Percentiles rank a stretch among this genome's conserved stretches.
Evolutionary conservation across 23 red algal species (phyloP).

Genomic region (Gracilariopsis chorda): DNA sequence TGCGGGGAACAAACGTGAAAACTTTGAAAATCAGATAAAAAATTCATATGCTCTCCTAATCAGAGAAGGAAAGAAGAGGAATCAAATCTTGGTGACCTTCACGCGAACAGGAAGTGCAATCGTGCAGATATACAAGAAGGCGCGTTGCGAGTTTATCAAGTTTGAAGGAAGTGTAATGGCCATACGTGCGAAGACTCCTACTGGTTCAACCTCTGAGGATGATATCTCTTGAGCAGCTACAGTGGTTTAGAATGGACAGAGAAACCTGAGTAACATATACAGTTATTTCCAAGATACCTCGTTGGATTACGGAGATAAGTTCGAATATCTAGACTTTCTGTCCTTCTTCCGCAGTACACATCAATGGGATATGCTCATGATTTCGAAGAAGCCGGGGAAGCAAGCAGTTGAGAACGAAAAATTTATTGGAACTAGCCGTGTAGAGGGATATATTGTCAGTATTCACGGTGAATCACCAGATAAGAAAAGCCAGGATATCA

Average conservation of each 20-base stretch:
- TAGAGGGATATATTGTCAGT: too few relatives aligned
- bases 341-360: slow-evolving; percentile 2
- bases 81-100: not conserved
- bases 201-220: slow-evolving; percentile 3
- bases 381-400: not conserved
- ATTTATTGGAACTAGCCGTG: too few relatives aligned
- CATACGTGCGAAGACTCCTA: not conserved
- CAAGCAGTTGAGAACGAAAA: too few relatives aligned
- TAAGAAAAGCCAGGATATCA: too few relatives aligned
- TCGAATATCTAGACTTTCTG: not conserved
- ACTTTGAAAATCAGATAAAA: not conserved
- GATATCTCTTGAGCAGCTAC: not conserved
- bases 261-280: slow-evolving; percentile 5
- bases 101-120: not conserved
- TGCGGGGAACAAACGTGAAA: not conserved
- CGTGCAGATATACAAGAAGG: not conserved
- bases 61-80: not conserved
- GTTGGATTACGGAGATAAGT: not conserved
- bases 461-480: too few relatives aligned
- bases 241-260: not conserved
- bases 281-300: not conserved
- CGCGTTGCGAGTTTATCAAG: not conserved
- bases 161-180: not conserved
- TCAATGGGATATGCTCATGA: not conserved
- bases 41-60: not conserved